Percentiles rank a stretch among this genome's conserved stretches.
Conservation (phyloP, 495 filamentous ascomycete genomes). For the Annulohypoxylon bovei region DNA sequence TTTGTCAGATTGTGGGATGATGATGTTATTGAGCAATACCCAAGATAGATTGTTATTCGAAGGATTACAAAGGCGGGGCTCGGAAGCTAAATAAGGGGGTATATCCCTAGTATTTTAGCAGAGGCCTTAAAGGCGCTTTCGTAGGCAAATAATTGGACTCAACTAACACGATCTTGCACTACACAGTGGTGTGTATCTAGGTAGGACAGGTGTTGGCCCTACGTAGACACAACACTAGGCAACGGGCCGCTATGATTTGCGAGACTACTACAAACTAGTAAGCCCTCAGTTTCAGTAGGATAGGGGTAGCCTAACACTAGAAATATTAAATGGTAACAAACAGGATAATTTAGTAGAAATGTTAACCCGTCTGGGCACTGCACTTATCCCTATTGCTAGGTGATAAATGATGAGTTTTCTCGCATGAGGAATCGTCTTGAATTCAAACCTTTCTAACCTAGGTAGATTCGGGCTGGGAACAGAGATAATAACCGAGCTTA, state of each 20-base stretch:
- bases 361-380: conserved; percentile 35
- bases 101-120: background rate
- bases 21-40: conserved; percentile 18
- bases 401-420: conserved; percentile 4
- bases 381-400: conserved; percentile 1
- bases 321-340: conserved; percentile 34
- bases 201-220: background rate
- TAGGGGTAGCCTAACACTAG: conserved; percentile 14
- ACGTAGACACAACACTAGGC: conserved; percentile 18
- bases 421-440: background rate
- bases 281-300: conserved; percentile 29
- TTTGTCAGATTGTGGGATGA: conserved; percentile 35
- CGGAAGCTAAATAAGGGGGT: conserved; percentile 16
- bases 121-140: background rate
- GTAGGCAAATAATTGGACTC: conserved; percentile 19
- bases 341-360: conserved; percentile 37
- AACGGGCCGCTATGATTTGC: conserved; percentile 33
- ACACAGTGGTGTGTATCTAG: conserved; percentile 19
- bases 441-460: conserved; percentile 12
- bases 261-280: conserved; percentile 32
- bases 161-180: conserved; percentile 10
- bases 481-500: conserved; percentile 38
- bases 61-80: conserved; percentile 10
- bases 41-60: background rate
- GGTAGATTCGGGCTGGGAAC: conserved; percentile 22